Percentiles rank a stretch among this genome's conserved stretches.
Evolutionary conservation across 2,329 filamentous ascomycete genomes (phyloP).

Genomic region (Xylariaceae sp.): DNA sequence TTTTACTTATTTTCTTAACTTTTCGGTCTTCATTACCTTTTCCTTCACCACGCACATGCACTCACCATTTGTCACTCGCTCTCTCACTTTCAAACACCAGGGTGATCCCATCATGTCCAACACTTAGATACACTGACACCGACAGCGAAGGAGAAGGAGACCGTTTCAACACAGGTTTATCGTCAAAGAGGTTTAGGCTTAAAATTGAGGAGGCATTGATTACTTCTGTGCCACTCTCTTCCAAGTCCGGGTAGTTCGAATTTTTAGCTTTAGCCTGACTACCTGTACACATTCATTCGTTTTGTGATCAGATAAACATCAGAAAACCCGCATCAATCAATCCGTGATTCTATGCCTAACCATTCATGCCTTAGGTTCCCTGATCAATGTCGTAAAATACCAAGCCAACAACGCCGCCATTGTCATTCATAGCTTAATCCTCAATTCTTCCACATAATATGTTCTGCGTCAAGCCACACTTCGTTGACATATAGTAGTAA

Average conservation of each 20-base stretch:
- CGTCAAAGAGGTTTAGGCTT: background rate
- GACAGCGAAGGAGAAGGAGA: background rate
- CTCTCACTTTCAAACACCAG: constrained; percentile 27
- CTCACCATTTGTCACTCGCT: constrained; percentile 11
- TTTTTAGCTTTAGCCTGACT: constrained; percentile 20
- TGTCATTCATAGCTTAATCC: constrained; percentile 33
- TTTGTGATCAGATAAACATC: background rate
- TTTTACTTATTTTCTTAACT: background rate
- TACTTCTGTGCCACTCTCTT: constrained; percentile 9
- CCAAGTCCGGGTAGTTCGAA: constrained; percentile 14
- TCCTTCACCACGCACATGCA: background rate
- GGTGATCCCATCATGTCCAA: constrained; percentile 15
- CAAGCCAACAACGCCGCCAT: constrained; percentile 17
- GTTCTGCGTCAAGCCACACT: too few species aligned
- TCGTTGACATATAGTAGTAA: background rate
- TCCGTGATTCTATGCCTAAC: constrained; percentile 1
- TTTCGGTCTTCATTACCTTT: background rate
- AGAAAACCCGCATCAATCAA: background rate
- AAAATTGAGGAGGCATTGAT: constrained; percentile 16
- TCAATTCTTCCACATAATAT: constrained; percentile 24
- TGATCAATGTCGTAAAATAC: constrained; percentile 21
- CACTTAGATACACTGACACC: constrained; percentile 8
- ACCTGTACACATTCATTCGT: constrained; percentile 21
- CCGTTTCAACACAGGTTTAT: constrained; percentile 16
- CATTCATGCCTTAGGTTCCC: constrained; percentile 1